A percentile compares a stretch with the other conserved stretches of the same genome.
These are phyloP conservation scores for Puccinellia tenuiflora DNA, from an alignment of 176 grass and related monocot genomes.

Conservation along the genomic window DNA sequence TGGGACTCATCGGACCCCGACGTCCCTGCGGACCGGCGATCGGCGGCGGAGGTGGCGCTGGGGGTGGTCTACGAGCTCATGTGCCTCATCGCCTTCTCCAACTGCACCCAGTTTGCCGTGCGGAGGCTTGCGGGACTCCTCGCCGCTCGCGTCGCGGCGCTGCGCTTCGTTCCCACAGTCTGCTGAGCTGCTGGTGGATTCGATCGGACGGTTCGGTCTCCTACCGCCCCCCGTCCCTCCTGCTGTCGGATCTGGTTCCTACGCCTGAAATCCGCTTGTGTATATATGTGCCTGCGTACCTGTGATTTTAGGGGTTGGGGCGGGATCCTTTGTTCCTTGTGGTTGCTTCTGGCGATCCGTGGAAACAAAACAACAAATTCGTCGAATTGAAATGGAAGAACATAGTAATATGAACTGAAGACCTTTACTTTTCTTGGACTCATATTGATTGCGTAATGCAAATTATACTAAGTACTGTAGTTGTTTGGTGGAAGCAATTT, in stretches of 20 bases:
- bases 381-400: constrained; percentile 34
- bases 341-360: background rate
- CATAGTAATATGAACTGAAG: background rate
- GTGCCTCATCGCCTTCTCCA: constrained; percentile 56
- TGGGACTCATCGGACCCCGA: background rate
- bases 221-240: background rate
- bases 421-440: background rate
- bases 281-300: constrained; percentile 12
- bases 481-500: background rate
- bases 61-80: constrained; percentile 45
- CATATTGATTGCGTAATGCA: constrained; percentile 6
- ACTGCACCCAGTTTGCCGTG: constrained; percentile 57
- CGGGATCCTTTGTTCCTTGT: background rate
- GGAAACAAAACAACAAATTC: constrained; percentile 16
- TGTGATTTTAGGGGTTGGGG: background rate
- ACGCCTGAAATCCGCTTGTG: constrained; percentile 8
- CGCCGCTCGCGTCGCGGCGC: constrained; percentile 17
- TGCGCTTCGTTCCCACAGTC: constrained; percentile 38
- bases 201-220: background rate
- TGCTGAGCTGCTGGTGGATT: constrained; percentile 21
- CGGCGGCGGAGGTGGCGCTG: constrained; percentile 1
- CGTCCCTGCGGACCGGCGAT: background rate
- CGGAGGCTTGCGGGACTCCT: constrained; percentile 43
- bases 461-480: background rate
- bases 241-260: background rate